These are phyloP conservation scores for Aspergillus versicolor DNA, from an alignment of 2,329 filamentous ascomycete genomes.

Conservation along the genomic window DNA sequence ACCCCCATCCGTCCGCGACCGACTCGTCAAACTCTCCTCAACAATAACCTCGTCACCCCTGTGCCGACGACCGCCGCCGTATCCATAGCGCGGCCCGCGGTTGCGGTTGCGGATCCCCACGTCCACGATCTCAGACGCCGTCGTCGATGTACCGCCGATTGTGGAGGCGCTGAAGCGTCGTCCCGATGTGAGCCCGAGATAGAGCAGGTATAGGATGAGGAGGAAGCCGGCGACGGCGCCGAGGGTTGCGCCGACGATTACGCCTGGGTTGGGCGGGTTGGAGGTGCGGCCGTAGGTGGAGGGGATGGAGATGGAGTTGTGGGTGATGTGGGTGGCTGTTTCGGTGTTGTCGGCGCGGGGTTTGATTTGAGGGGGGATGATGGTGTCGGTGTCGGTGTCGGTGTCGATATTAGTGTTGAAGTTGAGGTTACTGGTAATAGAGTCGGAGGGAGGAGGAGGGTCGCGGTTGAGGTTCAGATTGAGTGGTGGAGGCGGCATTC, in stretches of 20 bases:
- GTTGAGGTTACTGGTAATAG: too few relatives aligned
- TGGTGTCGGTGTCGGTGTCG: background rate
- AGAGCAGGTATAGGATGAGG: constrained; percentile 54
- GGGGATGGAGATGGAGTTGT: constrained; percentile 52
- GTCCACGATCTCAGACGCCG: constrained; percentile 26
- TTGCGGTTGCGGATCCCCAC: constrained; percentile 2
- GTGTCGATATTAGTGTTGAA: too few relatives aligned
- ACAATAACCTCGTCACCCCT: background rate
- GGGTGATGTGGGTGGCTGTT: constrained; percentile 1
- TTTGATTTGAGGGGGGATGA: background rate
- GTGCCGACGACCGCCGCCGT: background rate
- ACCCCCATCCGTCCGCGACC: constrained; percentile 2
- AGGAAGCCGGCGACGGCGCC: constrained; percentile 52
- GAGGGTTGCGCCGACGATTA: constrained; percentile 25
- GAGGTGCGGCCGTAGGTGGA: constrained; percentile 55
- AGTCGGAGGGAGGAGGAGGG: constrained; percentile 50
- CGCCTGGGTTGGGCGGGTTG: constrained; percentile 45
- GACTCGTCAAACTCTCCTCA: constrained; percentile 1
- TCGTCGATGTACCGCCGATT: constrained; percentile 24
- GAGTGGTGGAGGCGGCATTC: background rate
- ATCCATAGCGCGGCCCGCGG: background rate
- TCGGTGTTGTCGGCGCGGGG: background rate
- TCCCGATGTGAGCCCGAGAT: constrained; percentile 49
- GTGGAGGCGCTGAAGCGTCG: constrained; percentile 32
- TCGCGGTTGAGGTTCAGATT: constrained; percentile 38